Conservation (phyloP, 2,329 filamentous ascomycete genomes). For the Orbilia blumenaviensis region DNA sequence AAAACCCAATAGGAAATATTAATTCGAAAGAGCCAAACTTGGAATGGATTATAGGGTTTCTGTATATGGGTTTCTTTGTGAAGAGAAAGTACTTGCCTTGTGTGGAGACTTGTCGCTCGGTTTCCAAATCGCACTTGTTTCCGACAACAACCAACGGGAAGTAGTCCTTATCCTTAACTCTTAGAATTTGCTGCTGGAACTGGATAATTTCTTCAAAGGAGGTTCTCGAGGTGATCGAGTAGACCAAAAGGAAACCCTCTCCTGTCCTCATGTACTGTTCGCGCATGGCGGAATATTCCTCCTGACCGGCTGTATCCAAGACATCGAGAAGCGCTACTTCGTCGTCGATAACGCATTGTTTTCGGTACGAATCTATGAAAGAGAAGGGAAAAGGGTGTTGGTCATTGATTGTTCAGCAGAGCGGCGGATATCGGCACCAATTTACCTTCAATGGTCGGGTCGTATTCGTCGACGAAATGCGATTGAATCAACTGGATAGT, state of each 20-base stretch:
- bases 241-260: slow-evolving; percentile 96
- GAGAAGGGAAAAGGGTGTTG: slow-evolving; percentile 57
- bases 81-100: slow-evolving; percentile 72
- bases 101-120: slow-evolving; percentile 87
- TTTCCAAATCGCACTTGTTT: slow-evolving; percentile 98
- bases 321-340: slow-evolving; percentile 98
- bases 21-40: no score
- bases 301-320: slow-evolving; percentile 95
- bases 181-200: slow-evolving; percentile 97
- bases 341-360: slow-evolving; percentile 99
- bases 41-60: not conserved
- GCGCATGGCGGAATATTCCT: slow-evolving; percentile 99
- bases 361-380: slow-evolving; percentile 92
- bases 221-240: slow-evolving; percentile 96
- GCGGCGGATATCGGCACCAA: not conserved
- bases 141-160: slow-evolving; percentile 99
- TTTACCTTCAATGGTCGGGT: slow-evolving; percentile 97
- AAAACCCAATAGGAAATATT: no score
- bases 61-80: not conserved
- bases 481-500: slow-evolving; percentile 95
- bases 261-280: slow-evolving; percentile 99
- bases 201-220: slow-evolving; percentile 98
- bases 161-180: slow-evolving; percentile 99
- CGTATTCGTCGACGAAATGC: slow-evolving; percentile 99
- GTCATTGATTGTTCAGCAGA: slow-evolving; percentile 2